Evolutionary conservation across 1,139 yeast genomes (phyloP).

Genomic region (Nadsonia commutata): DNA sequence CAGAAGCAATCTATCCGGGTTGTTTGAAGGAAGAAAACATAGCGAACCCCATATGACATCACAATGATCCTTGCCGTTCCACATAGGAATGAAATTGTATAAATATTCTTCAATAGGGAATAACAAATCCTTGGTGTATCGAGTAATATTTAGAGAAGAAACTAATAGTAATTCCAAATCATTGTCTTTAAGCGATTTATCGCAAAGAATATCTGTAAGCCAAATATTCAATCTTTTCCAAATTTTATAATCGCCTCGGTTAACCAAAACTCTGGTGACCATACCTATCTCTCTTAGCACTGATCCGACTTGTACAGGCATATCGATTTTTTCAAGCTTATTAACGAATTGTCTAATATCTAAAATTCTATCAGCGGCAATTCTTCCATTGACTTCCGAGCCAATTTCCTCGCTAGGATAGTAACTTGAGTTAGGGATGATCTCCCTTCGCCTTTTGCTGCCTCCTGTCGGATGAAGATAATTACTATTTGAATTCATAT

Average conservation of each 20-base stretch:
- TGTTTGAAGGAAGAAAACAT: conserved; percentile 10
- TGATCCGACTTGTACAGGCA: conserved; percentile 17
- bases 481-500: conserved; percentile 1
- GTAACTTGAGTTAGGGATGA: conserved; percentile 12
- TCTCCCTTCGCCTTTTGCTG: conserved; percentile 9
- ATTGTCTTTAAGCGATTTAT: conserved; percentile 5
- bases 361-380: conserved; percentile 8
- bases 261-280: conserved; percentile 13
- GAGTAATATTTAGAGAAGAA: conserved; percentile 10
- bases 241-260: conserved; percentile 11
- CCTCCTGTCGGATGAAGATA: conserved; percentile 5
- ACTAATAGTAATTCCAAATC: conserved; percentile 8
- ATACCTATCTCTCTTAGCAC: conserved; percentile 13
- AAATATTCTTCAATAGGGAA: conserved; percentile 13
- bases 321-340: conserved; percentile 12
- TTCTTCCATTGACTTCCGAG: conserved; percentile 6
- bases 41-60: conserved; percentile 10
- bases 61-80: conserved; percentile 9
- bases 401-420: conserved; percentile 14
- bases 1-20: conserved; percentile 5
- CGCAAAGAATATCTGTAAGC: conserved; percentile 13
- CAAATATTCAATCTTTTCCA: conserved; percentile 18
- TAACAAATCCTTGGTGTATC: conserved; percentile 13
- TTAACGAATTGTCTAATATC: conserved; percentile 13
- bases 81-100: conserved; percentile 8